Base-by-base conservation (phyloP, 371 early-diverging fungal species). In the Rhizopus delemar region DNA sequence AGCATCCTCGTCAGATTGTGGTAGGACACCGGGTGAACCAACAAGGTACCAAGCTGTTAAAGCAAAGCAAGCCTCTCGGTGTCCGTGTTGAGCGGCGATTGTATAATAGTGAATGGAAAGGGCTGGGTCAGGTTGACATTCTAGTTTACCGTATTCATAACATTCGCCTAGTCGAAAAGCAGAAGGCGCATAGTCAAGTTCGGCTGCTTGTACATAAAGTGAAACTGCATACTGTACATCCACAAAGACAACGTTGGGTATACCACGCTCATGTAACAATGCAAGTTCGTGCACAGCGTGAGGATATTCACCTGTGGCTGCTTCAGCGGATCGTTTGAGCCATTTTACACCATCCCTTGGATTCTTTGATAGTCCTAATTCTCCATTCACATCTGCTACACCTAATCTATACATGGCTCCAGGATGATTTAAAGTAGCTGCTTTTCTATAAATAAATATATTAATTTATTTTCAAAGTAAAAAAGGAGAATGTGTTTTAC, bases 11-110 rank as follows among this genome's bases (percentile, higher is more conserved):
- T 95, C 94, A n/a, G 85, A 87, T 67, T 91, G 93, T 22, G 83
- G 86, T 35, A 95, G 60, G 3, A 92, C 84, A 3, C 88, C 88
- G 5, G 78, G 80, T 5, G 88, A 87, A 6, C 95, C 95, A 0
- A 93, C 93, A 16, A 95, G 66, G 66, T 94, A 95, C 93, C 94
- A 95, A 39, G 92, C 92, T 0, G 93, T 89, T 39, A 95, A 71
- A 5, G 93, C 93, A 60, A 95, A 87, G 60, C 92, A 89, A 12
- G 93, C 93, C 60, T 94, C 94, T 0, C 91, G 87, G 61, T 96
- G 91, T n/a, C 93, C 91, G 63, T 93, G 89, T 60, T 92, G 88
- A 11, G 96, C 94, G 0, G 95, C 93, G 62, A 89, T 75, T 2
- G 86, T 83, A 53, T 90, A 91, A 60, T 84, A 91, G 55, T 86